These are phyloP conservation scores for Phytophthora idaei DNA, from an alignment of 352 stramenopile species.

Conservation along the genomic window DNA sequence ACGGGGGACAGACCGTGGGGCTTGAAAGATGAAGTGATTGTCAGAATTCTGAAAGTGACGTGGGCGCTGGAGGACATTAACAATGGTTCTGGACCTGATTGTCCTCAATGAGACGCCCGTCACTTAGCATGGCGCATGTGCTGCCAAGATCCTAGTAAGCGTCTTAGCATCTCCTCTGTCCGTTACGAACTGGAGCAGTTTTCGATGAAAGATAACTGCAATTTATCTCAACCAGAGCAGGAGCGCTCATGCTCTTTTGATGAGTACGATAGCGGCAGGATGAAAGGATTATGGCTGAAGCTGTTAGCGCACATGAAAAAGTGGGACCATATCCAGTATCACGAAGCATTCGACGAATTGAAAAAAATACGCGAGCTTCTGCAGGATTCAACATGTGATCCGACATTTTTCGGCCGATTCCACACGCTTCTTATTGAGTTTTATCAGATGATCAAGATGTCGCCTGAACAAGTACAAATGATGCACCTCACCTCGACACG, in stretches of 20 bases:
- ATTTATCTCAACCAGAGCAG: background rate
- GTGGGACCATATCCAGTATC: slow-evolving; percentile 5
- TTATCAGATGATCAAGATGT: slow-evolving; percentile 4
- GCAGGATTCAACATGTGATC: background rate
- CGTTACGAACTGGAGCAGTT: slow-evolving; percentile 2
- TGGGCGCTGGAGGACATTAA: background rate
- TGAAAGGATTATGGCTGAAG: slow-evolving; percentile 3
- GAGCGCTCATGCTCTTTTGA: background rate
- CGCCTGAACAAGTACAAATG: background rate
- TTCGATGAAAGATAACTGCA: background rate
- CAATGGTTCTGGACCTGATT: background rate
- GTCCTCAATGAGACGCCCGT: background rate
- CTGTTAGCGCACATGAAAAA: background rate
- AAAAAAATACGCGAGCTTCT: background rate
- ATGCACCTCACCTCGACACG: too few relatives aligned
- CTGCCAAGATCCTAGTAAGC: background rate
- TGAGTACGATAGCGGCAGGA: background rate
- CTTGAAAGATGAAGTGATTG: background rate
- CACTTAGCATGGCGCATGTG: slow-evolving; percentile 23
- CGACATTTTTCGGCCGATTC: slow-evolving; percentile 2
- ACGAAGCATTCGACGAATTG: background rate
- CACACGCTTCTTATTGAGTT: slow-evolving; percentile 7
- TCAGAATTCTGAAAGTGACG: background rate
- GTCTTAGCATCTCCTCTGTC: background rate
- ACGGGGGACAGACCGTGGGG: slow-evolving; percentile 8